phyloP scores from a whole-genome alignment of 2,329 filamentous ascomycete species.

The Cytospora piceicola region DNA sequence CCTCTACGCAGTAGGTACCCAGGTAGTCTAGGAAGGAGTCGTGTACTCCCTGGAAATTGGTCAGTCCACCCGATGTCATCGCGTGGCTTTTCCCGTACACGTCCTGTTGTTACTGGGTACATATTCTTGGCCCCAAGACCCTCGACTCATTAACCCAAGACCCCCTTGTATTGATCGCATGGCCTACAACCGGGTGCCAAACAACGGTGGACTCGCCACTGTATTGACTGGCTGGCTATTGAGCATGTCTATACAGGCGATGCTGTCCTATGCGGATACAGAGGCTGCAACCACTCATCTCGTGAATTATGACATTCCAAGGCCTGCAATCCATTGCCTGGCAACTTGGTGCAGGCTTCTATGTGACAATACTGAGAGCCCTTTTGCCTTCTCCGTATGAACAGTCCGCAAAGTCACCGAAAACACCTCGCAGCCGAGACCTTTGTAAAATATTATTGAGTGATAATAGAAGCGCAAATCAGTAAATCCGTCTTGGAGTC shows the following conservation, averaged over 20 bases:
- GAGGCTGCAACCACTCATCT: not conserved
- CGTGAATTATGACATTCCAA: not conserved
- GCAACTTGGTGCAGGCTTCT: not conserved
- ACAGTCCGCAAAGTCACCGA: not conserved
- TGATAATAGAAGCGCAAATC: not conserved
- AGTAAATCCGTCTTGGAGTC: constrained; percentile 16
- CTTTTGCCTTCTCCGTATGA: not conserved
- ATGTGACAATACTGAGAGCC: not conserved
- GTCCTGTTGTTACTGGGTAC: too few relatives aligned
- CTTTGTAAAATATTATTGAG: not conserved
- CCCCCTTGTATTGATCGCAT: not conserved
- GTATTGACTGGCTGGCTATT: not conserved
- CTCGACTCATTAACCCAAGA: not conserved
- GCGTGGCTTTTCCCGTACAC: too few relatives aligned
- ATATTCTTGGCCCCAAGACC: not conserved
- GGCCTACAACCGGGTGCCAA: too few relatives aligned
- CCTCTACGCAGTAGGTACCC: too few relatives aligned
- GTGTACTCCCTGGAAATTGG: too few relatives aligned
- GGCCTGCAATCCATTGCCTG: not conserved
- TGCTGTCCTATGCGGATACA: not conserved
- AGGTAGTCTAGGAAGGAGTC: too few relatives aligned
- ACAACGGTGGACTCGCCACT: too few relatives aligned
- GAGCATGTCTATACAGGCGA: not conserved
- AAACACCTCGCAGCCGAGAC: not conserved
- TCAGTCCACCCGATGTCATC: too few relatives aligned